These are phyloP conservation scores for Testicularia cyperi DNA, from an alignment of 1,284 basidiomycete species.

Conservation along the genomic window DNA sequence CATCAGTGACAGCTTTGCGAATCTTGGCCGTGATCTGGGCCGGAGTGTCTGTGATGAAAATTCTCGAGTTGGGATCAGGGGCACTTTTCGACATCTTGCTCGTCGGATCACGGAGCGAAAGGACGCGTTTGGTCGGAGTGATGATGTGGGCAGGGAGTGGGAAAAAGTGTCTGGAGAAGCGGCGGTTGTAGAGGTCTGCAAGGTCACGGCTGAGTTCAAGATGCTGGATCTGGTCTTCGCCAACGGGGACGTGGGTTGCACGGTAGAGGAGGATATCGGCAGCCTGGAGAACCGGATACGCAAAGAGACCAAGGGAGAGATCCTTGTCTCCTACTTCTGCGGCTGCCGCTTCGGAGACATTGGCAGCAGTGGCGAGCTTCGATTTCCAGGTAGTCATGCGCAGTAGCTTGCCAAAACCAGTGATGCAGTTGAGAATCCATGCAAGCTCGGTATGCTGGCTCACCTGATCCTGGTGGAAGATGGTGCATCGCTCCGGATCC, in stretches of 20 bases:
- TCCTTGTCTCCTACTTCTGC: conserved; percentile 78
- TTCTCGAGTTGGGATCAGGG: conserved; percentile 75
- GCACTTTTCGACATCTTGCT: conserved; percentile 96
- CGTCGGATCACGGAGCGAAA: conserved; percentile 80
- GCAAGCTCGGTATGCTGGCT: conserved; percentile 82
- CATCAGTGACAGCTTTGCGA: conserved; percentile 81
- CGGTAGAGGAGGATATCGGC: conserved; percentile 90
- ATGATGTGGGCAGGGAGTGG: conserved; percentile 73
- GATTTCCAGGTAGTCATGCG: conserved; percentile 97
- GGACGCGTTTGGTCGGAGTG: conserved; percentile 69
- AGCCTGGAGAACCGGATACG: conserved; percentile 89
- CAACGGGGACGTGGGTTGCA: conserved; percentile 89
- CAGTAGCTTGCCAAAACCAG: conserved; percentile 77
- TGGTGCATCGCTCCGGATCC: conserved; percentile 72
- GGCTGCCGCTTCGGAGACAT: conserved; percentile 68
- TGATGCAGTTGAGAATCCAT: conserved; percentile 85
- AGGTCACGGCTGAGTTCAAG: conserved; percentile 83
- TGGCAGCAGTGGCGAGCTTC: conserved; percentile 73
- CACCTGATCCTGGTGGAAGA: conserved; percentile 90
- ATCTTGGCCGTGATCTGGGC: conserved; percentile 72
- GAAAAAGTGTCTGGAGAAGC: conserved; percentile 66
- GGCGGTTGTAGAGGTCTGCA: conserved; percentile 78
- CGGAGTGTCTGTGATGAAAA: conserved; percentile 77
- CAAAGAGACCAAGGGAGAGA: conserved; percentile 80
- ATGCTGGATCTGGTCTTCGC: conserved; percentile 93